phyloP scores from a whole-genome alignment of 83 land plant species.

The Picea abies region DNA sequence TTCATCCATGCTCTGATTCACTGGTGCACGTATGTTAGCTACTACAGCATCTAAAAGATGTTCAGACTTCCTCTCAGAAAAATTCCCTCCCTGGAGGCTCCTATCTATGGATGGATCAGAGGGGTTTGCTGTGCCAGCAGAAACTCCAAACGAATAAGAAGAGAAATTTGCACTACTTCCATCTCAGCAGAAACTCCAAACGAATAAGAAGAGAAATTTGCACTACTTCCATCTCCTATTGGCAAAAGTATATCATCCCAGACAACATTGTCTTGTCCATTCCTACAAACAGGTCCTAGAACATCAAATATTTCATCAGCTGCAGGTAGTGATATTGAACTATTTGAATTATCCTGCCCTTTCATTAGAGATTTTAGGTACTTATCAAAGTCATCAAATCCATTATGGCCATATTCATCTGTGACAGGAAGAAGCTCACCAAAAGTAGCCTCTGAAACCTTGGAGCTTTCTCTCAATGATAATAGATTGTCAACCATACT shows the following conservation, averaged over 20 bases:
- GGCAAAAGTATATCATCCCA: slow-evolving; percentile 14
- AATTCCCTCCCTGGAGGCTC: slow-evolving; percentile 14
- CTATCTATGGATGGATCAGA: background rate
- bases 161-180: background rate
- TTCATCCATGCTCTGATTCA: background rate
- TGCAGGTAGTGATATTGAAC: background rate
- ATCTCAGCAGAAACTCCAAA: background rate
- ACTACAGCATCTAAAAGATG: slow-evolving; percentile 41
- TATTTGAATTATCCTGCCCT: background rate
- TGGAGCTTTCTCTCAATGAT: too few relatives aligned
- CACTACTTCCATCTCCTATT: background rate
- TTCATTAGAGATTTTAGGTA: too few relatives aligned
- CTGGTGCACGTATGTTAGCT: slow-evolving; percentile 1
- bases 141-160: background rate
- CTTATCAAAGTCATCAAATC: too few relatives aligned
- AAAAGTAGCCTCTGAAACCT: too few relatives aligned
- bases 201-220: background rate
- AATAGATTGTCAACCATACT: too few relatives aligned
- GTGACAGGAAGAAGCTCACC: too few relatives aligned
- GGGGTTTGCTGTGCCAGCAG: background rate
- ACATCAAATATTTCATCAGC: slow-evolving; percentile 46
- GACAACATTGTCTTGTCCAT: slow-evolving; percentile 15
- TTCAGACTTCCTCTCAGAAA: slow-evolving; percentile 20
- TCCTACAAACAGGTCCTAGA: slow-evolving; percentile 32
- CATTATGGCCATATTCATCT: too few relatives aligned